These are phyloP conservation scores for Acanthamoeba sp. DNA, from an alignment of 208 protist genomes.

Conservation along the genomic window DNA sequence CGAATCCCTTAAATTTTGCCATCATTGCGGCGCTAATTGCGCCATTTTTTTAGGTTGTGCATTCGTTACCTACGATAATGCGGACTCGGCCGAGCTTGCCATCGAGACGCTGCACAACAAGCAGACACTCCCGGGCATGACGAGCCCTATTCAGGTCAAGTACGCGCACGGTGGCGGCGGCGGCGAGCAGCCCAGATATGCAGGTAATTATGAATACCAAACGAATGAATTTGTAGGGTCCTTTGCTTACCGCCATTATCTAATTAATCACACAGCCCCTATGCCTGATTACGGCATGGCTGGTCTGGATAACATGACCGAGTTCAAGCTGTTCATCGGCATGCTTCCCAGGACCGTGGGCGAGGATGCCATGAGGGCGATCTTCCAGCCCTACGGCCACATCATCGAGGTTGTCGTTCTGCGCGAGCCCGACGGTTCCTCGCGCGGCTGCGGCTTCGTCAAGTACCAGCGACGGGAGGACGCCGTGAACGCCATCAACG, in stretches of 20 bases:
- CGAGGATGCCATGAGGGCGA: slow-evolving; percentile 78
- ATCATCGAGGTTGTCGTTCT: slow-evolving; percentile 83
- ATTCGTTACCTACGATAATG: slow-evolving; percentile 77
- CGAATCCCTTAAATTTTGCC: no score
- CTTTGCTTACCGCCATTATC: background rate
- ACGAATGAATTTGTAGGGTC: no score
- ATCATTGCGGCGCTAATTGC: background rate
- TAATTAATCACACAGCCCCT: background rate
- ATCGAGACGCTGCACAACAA: slow-evolving; percentile 80
- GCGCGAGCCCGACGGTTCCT: slow-evolving; percentile 77
- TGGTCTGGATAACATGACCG: slow-evolving; percentile 38
- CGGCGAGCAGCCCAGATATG: background rate
- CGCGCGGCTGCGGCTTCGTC: slow-evolving; percentile 89
- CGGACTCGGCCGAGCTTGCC: slow-evolving; percentile 19
- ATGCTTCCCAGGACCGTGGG: slow-evolving; percentile 81
- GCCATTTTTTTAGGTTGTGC: slow-evolving; percentile 40
- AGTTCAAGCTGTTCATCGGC: slow-evolving; percentile 88
- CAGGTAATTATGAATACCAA: no score
- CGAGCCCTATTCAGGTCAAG: slow-evolving; percentile 27
- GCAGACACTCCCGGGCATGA: slow-evolving; percentile 73
- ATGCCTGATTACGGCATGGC: background rate
- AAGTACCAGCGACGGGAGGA: slow-evolving; percentile 80
- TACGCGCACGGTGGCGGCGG: slow-evolving; percentile 1
- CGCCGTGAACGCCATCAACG: slow-evolving; percentile 82
- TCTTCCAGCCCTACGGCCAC: slow-evolving; percentile 85